A percentile compares a stretch with the other conserved stretches of the same genome.
phyloP scores from a whole-genome alignment of 2,329 filamentous ascomycete species.

The Colletotrichum cordylinicola region DNA sequence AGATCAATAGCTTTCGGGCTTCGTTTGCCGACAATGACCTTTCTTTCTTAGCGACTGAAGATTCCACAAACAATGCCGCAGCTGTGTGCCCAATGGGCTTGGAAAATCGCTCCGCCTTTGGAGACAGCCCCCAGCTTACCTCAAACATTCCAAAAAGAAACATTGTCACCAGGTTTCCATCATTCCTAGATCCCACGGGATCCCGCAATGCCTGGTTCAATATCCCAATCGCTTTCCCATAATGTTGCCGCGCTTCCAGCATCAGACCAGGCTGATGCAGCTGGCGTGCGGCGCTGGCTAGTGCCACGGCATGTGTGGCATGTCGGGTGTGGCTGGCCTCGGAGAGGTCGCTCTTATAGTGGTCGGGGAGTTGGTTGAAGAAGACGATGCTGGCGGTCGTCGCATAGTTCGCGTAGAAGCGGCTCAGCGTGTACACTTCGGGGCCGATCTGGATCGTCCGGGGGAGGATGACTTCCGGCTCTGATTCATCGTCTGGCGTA shows the following conservation, averaged over 20 bases:
- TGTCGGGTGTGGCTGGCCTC: constrained; percentile 4
- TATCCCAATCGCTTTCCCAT: background rate
- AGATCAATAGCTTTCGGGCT: background rate
- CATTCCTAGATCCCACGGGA: background rate
- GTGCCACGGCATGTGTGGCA: constrained; percentile 10
- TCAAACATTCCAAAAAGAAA: constrained; percentile 16
- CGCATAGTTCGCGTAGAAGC: background rate
- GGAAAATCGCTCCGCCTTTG: too few relatives aligned
- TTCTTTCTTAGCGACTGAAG: background rate
- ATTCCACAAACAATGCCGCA: background rate
- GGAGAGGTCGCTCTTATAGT: background rate
- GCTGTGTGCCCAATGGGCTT: background rate
- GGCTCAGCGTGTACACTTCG: background rate
- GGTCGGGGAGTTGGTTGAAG: background rate
- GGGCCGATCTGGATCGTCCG: background rate
- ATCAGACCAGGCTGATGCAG: constrained; percentile 3
- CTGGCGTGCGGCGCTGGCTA: constrained; percentile 6
- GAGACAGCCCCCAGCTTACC: background rate
- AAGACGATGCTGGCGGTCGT: background rate
- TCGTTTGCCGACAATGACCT: constrained; percentile 4
- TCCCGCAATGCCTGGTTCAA: background rate
- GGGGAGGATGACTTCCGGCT: background rate
- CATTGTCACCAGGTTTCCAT: constrained; percentile 4
- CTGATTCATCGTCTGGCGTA: background rate
- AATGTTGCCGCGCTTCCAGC: background rate